Evolutionary conservation across 306 rosid genomes (phyloP).

Genomic region (Corylus avellana): DNA sequence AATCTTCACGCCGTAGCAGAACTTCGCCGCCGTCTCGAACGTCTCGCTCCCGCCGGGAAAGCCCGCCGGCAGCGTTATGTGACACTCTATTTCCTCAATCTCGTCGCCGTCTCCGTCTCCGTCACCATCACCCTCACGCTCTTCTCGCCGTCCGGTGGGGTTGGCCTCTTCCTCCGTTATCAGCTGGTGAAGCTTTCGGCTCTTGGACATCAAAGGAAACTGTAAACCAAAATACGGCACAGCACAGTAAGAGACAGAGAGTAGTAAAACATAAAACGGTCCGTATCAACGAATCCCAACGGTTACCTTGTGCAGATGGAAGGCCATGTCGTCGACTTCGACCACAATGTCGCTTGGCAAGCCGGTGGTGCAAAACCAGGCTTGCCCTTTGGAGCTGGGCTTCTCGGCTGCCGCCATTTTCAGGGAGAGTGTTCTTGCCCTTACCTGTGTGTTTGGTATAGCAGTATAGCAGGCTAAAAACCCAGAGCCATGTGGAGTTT

Average conservation of each 20-base stretch:
- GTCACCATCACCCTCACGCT: not conserved
- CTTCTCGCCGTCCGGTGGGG: conserved; percentile 5
- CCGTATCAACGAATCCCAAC: not conserved
- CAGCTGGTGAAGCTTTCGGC: conserved; percentile 63
- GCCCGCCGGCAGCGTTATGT: conserved; percentile 48
- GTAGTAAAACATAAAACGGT: not conserved
- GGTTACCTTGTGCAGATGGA: conserved; percentile 90
- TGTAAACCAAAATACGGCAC: conserved; percentile 31
- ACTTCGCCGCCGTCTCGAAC: conserved; percentile 89
- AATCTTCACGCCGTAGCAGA: conserved; percentile 88
- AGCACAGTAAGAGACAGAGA: conserved; percentile 1
- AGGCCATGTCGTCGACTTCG: conserved; percentile 83
- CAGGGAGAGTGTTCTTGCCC: not conserved
- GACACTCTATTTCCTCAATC: conserved; percentile 73
- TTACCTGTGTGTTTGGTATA: not conserved
- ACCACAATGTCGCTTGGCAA: conserved; percentile 93
- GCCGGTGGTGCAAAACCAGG: conserved; percentile 99
- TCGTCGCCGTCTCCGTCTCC: conserved; percentile 54
- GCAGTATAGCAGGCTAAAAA: conserved; percentile 21
- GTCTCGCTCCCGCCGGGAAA: conserved; percentile 91
- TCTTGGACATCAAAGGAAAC: conserved; percentile 95
- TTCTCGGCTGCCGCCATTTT: conserved; percentile 66
- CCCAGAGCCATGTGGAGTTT: conserved; percentile 23
- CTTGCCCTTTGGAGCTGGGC: conserved; percentile 81
- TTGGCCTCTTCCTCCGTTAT: conserved; percentile 73